A percentile compares a stretch with the other conserved stretches of the same genome.
Conservation (phyloP, 2,329 filamentous ascomycete species). For the Scedosporium boydii region DNA sequence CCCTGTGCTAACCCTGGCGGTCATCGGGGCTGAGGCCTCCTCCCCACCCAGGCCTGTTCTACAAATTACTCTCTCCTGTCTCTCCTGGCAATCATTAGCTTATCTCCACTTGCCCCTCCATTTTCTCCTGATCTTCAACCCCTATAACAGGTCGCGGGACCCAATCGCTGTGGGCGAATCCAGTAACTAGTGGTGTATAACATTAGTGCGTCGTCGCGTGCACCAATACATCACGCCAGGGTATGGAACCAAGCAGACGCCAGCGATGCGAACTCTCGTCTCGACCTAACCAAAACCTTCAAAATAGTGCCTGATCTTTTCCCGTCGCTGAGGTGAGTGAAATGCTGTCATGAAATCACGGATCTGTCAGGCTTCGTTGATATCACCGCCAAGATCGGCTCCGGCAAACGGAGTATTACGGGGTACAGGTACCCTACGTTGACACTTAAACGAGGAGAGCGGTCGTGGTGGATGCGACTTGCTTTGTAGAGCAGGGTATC, state of each 20-base stretch:
- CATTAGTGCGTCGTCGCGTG: not conserved
- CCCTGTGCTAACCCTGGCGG: too few species aligned
- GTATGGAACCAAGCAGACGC: not conserved
- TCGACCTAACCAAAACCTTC: not conserved
- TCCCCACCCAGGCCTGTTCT: too few species aligned
- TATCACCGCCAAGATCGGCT: not conserved
- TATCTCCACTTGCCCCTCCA: slow-evolving; percentile 7
- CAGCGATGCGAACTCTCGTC: not conserved
- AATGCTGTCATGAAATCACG: not conserved
- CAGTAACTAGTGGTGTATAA: too few species aligned
- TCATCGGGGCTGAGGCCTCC: too few species aligned
- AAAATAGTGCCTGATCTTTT: not conserved
- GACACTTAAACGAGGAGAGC: not conserved
- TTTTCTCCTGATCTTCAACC: slow-evolving; percentile 4
- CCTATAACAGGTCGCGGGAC: not conserved
- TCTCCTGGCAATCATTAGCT: slow-evolving; percentile 7
- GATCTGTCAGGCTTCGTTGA: not conserved
- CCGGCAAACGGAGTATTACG: not conserved
- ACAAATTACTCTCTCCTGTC: not conserved
- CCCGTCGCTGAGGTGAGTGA: not conserved
- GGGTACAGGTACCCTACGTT: not conserved
- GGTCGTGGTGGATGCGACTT: not conserved
- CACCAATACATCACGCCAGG: not conserved
- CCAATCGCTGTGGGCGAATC: not conserved
- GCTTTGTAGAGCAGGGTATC: not conserved